These are phyloP conservation scores for Dipteronia sinensis DNA, from an alignment of 345 rosid genomes.

Conservation along the genomic window DNA sequence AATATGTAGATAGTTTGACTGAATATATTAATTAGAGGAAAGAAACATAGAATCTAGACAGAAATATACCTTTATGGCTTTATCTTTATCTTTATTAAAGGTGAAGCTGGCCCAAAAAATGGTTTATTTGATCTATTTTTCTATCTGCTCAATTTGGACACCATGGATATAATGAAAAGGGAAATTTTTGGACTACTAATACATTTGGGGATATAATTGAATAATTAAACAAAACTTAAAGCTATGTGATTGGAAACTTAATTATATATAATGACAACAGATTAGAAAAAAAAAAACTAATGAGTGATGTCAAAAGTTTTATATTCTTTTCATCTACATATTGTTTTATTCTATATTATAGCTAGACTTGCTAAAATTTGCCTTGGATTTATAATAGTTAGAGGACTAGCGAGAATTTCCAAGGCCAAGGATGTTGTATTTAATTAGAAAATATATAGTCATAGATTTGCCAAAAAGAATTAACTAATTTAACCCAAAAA, in stretches of 20 bases:
- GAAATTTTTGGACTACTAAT: constrained; percentile 2
- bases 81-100: neutral
- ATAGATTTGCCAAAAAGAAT: constrained; percentile 16
- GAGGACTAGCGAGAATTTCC: constrained; percentile 20
- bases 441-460: constrained; percentile 9
- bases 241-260: neutral
- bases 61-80: neutral
- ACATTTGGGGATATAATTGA: neutral
- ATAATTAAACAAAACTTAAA: constrained; percentile 9
- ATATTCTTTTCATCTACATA: neutral
- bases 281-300: neutral
- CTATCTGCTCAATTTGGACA: constrained; percentile 10
- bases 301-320: neutral
- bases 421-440: constrained; percentile 7
- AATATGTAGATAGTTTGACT: no score
- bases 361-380: constrained; percentile 12
- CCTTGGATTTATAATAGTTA: neutral
- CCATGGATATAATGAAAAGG: neutral
- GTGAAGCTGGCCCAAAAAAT: constrained; percentile 21
- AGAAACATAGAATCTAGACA: neutral
- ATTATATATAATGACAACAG: neutral
- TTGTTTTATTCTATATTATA: neutral
- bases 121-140: neutral
- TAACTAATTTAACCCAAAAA: neutral
- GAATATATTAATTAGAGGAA: no score